phyloP scores from a whole-genome alignment of 176 grass and related monocot species.

The Zea mays region Zm-B73-REFERENCE-NAM-5.0 NC_050098.1:198572001-198572500 shows the following conservation, averaged over 20 bases:
- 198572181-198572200: slow-evolving; percentile 69
- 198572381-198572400: slow-evolving; percentile 41
- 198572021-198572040: slow-evolving; percentile 73
- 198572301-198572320: slow-evolving; percentile 62
- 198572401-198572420: slow-evolving; percentile 59
- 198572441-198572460: slow-evolving; percentile 66
- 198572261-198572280: slow-evolving; percentile 68
- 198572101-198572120: slow-evolving; percentile 67
- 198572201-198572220: slow-evolving; percentile 63
- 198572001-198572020: slow-evolving; percentile 66
- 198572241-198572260: slow-evolving; percentile 56
- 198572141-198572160: slow-evolving; percentile 60
- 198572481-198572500: slow-evolving; percentile 67
- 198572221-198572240: slow-evolving; percentile 70
- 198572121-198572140: slow-evolving; percentile 67
- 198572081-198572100: slow-evolving; percentile 46
- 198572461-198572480: slow-evolving; percentile 54
- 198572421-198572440: slow-evolving; percentile 79
- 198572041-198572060: slow-evolving; percentile 68
- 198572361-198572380: slow-evolving; percentile 64
- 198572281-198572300: slow-evolving; percentile 50
- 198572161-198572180: slow-evolving; percentile 71
- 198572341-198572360: slow-evolving; percentile 67
- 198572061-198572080: slow-evolving; percentile 52
- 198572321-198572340: slow-evolving; percentile 82